Base-by-base conservation (phyloP, 2,329 filamentous ascomycete species). In the Colletotrichum abscissum region DNA sequence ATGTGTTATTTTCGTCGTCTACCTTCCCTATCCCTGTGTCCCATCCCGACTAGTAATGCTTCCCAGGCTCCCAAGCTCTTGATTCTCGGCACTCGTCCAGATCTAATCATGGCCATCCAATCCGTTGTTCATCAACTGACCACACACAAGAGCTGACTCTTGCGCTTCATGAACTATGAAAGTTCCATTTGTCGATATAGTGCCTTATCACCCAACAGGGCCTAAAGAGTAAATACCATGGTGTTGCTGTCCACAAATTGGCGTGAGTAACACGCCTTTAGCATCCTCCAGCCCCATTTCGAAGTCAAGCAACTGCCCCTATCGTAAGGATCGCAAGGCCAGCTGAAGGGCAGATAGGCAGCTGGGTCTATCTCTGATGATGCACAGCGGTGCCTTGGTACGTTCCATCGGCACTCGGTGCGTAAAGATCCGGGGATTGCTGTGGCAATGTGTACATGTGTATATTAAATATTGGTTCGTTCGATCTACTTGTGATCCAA, bases 401-500 rank as follows among this genome's bases (percentile, higher is more conserved):
- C 33, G 22, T 59, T 19, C 42, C 54, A n/a, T 63, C 66, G 58
- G 33, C 42, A 56, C 24, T 58, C n/a, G 19, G 19, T 14, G 49
- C 46, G 65, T 46, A 28, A 62, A 55, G 49, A 42, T 60, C 49
- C 56, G 38, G 56, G 28, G 56, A 26, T 56, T 52, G 30, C 71
- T 65, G 62, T 56, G 38, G 56, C 30, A 49, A 62, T 70, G 49
- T 54, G 59, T 62, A 71, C 65, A 46, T 30, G 52, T 65, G 56
- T 71, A 19, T 62, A 73, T 73, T 73, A 71, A 69, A 65, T 49
- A 57, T 33, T 66, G 46, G 56, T 62, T 63, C 70, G 70, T 70
- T 60, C 35, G 59, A 42, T 70, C 55, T 73, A 65, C n/a, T 70
- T 70, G 60, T 62, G 46, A 65, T 55, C 28, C 56, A 35, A 68